phyloP scores from a whole-genome alignment of 2,329 filamentous ascomycete species.

The Cladorrhinum sp. region DNA sequence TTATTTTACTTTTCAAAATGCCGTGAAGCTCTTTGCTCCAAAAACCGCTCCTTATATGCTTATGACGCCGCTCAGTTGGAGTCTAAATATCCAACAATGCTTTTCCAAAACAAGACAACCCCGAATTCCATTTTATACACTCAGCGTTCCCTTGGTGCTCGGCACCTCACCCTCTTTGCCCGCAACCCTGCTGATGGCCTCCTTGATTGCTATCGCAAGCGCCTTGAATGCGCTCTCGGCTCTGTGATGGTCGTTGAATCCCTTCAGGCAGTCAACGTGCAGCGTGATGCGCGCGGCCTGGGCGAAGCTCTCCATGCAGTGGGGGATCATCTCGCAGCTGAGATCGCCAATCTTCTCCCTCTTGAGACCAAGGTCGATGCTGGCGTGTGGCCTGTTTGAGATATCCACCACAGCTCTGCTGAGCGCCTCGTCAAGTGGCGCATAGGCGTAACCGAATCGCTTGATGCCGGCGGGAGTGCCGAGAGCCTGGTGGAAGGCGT shows the following conservation, averaged over 20 bases:
- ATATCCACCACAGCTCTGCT: conserved; percentile 93
- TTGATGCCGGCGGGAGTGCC: conserved; percentile 76
- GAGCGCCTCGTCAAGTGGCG: conserved; percentile 90
- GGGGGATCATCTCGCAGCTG: conserved; percentile 94
- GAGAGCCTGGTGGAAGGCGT: conserved; percentile 78
- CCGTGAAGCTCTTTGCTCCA: background rate
- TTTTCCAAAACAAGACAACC: background rate
- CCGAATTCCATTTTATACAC: conserved; percentile 41
- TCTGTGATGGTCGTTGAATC: conserved; percentile 92
- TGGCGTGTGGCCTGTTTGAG: conserved; percentile 83
- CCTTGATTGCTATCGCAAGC: conserved; percentile 77
- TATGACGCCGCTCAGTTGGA: background rate
- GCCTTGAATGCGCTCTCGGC: conserved; percentile 98
- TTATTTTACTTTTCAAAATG: background rate
- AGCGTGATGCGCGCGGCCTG: conserved; percentile 87
- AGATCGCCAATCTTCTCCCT: conserved; percentile 93
- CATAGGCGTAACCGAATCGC: conserved; percentile 88
- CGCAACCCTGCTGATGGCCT: conserved; percentile 69
- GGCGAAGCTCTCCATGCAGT: conserved; percentile 92
- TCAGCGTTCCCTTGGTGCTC: conserved; percentile 91
- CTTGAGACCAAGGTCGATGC: conserved; percentile 78
- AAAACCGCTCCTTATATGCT: background rate
- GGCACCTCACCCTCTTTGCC: conserved; percentile 89
- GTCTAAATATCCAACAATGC: no score
- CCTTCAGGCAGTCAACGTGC: conserved; percentile 88